Percentiles rank a stretch among this genome's conserved stretches.
Evolutionary conservation across 129 eudicot genomes (phyloP).

Genomic region (Heracleum sosnowskyi): DNA sequence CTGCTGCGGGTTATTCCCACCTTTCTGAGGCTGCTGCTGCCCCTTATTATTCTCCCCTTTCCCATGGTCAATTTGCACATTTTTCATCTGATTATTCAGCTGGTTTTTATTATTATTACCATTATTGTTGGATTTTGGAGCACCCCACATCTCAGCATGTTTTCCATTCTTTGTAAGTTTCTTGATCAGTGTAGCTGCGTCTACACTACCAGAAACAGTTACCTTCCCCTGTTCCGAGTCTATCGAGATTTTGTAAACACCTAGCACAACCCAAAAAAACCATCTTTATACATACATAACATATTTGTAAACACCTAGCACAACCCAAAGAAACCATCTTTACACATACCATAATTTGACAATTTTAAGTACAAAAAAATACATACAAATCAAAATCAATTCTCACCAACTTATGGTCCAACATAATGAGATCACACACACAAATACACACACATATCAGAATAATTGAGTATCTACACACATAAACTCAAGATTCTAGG

Average conservation of each 20-base stretch:
- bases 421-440: background rate
- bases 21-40: conserved; percentile 13
- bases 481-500: background rate
- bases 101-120: conserved; percentile 14
- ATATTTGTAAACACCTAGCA: conserved; percentile 72
- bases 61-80: conserved; percentile 35
- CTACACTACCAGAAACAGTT: conserved; percentile 66
- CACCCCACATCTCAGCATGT: conserved; percentile 62
- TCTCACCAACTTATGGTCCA: background rate
- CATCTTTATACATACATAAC: background rate
- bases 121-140: conserved; percentile 21
- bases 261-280: conserved; percentile 24
- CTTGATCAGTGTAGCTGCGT: conserved; percentile 61
- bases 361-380: background rate
- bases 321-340: conserved; percentile 6
- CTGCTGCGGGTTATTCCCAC: background rate
- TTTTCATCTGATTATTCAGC: conserved; percentile 40
- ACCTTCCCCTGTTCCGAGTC: conserved; percentile 85
- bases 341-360: background rate
- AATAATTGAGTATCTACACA: background rate
- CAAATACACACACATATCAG: background rate
- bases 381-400: background rate
- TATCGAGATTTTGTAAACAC: conserved; percentile 57
- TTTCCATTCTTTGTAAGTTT: conserved; percentile 67
- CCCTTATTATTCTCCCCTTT: conserved; percentile 26